Conservation (phyloP, 2,329 filamentous ascomycete species). For the Gaeumannomyces sp. region DNA sequence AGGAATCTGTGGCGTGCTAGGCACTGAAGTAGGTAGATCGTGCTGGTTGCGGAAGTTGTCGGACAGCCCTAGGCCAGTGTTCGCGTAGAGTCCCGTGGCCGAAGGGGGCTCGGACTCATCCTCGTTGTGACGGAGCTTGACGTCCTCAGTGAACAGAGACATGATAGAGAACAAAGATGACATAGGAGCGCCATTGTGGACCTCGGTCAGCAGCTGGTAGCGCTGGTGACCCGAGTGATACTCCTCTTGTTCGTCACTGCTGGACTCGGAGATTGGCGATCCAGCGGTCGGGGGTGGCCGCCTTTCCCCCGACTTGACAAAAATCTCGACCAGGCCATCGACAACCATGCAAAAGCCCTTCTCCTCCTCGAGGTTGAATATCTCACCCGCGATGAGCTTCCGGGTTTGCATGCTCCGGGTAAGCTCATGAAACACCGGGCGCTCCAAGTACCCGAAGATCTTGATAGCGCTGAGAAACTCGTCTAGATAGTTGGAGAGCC, state of each 20-base stretch:
- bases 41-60: slow-evolving; percentile 25
- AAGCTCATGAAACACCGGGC: slow-evolving; percentile 94
- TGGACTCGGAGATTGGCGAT: slow-evolving; percentile 30
- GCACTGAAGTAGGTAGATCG: slow-evolving; percentile 30
- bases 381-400: slow-evolving; percentile 94
- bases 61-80: slow-evolving; percentile 23
- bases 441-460: slow-evolving; percentile 94
- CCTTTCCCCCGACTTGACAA: slow-evolving; percentile 68
- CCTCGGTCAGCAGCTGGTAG: slow-evolving; percentile 92
- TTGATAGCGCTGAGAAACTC: slow-evolving; percentile 98
- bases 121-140: slow-evolving; percentile 69
- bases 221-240: slow-evolving; percentile 61
- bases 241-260: slow-evolving; percentile 62
- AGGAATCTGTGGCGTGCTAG: slow-evolving; percentile 34
- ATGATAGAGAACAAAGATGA: slow-evolving; percentile 97
- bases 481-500: slow-evolving; percentile 91
- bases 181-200: slow-evolving; percentile 97
- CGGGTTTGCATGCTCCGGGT: slow-evolving; percentile 97
- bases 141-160: slow-evolving; percentile 92
- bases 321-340: slow-evolving; percentile 93
- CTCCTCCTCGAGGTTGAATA: slow-evolving; percentile 89
- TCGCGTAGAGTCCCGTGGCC: slow-evolving; percentile 21
- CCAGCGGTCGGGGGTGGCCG: slow-evolving; percentile 33
- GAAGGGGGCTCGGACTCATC: slow-evolving; percentile 41
- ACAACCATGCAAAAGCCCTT: slow-evolving; percentile 98